Conservation (phyloP, 1,284 basidiomycete species). For the Rhodofomes roseus region DNA sequence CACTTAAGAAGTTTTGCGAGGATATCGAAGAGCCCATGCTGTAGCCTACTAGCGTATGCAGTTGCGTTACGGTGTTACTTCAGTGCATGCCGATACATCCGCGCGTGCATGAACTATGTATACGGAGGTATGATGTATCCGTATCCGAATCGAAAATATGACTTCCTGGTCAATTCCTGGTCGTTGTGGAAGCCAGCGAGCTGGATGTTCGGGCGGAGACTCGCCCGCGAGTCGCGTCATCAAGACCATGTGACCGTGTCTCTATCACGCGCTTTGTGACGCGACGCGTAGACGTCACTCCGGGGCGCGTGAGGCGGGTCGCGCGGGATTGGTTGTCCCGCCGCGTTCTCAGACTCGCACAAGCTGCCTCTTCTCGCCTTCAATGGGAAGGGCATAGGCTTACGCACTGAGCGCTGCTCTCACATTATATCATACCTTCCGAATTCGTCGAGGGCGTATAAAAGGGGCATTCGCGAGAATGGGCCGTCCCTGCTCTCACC, state of each 20-base stretch:
- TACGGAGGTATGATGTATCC: no score
- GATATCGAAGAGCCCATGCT: conserved; percentile 15
- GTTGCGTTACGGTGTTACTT: no score
- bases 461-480: not conserved
- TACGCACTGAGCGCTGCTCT: not conserved
- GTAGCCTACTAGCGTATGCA: no score
- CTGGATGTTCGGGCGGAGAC: no score
- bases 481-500: not conserved
- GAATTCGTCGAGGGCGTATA: not conserved
- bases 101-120: no score
- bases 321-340: no score
- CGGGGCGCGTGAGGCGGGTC: not conserved
- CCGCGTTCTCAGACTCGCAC: not conserved
- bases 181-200: no score
- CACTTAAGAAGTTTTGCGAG: conserved; percentile 15
- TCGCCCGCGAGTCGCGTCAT: not conserved
- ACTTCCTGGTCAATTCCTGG: no score
- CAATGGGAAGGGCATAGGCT: not conserved
- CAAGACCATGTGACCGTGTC: not conserved
- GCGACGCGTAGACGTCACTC: not conserved
- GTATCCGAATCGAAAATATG: no score
- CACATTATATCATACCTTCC: not conserved
- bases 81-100: no score
- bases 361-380: not conserved
- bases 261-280: not conserved